These are phyloP conservation scores for Paramecium biaurelia DNA, from an alignment of 73 alveolate species.

Conservation along the genomic window DNA sequence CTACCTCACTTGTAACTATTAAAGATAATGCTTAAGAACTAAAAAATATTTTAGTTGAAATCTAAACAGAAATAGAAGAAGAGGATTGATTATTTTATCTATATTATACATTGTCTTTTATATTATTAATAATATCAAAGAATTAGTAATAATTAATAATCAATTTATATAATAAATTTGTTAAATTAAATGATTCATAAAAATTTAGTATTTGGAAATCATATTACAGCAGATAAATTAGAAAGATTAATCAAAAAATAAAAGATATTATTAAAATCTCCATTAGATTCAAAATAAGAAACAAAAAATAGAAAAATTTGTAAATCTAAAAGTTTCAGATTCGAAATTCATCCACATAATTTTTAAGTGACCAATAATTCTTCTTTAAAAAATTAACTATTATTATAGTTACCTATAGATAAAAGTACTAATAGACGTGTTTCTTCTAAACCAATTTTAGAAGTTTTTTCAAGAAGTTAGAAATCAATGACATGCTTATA, in stretches of 20 bases:
- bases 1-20: neutral
- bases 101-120: neutral
- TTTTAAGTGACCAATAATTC: neutral
- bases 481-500: neutral
- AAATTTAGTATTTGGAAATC: constrained; percentile 9
- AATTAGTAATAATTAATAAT: neutral
- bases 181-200: neutral
- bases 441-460: neutral
- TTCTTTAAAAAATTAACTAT: neutral
- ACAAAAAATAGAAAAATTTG: neutral
- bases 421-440: neutral
- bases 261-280: neutral
- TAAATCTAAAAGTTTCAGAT: neutral
- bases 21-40: neutral
- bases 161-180: neutral
- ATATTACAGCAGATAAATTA: neutral
- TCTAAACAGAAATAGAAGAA: neutral
- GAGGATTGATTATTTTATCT: neutral
- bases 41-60: neutral
- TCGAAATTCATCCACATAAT: neutral
- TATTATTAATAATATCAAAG: neutral
- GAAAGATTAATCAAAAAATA: neutral
- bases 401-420: neutral
- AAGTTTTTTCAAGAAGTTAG: neutral
- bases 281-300: neutral